phyloP scores from a whole-genome alignment of 495 filamentous ascomycete genomes.

The Neurospora tetraspora region DNA sequence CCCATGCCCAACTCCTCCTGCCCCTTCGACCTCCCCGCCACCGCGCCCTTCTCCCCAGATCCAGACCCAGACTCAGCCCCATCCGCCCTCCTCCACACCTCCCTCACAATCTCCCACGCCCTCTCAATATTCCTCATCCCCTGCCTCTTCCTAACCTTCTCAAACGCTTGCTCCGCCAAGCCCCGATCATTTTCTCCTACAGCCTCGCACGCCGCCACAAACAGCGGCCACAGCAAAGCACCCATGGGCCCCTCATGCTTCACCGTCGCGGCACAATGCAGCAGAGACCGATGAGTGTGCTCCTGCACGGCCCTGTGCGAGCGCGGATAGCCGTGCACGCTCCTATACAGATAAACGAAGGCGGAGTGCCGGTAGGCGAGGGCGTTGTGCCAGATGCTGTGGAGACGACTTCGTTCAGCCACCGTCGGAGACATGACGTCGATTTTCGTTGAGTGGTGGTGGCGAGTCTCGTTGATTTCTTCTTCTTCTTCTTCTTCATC shows the following conservation, averaged over 20 bases:
- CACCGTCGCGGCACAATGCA: conserved; percentile 44
- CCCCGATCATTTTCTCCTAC: conserved; percentile 26
- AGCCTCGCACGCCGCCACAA: conserved; percentile 49
- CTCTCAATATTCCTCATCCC: conserved; percentile 53
- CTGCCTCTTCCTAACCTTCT: conserved; percentile 39
- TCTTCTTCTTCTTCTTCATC: background rate
- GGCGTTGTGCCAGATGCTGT: conserved; percentile 48
- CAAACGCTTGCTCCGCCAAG: conserved; percentile 38
- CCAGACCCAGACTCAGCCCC: conserved; percentile 8
- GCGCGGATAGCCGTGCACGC: conserved; percentile 36
- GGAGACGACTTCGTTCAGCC: conserved; percentile 23
- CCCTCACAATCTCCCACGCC: conserved; percentile 46
- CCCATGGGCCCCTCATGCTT: conserved; percentile 45
- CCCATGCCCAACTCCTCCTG: background rate
- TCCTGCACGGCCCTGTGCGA: conserved; percentile 38
- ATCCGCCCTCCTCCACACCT: conserved; percentile 46
- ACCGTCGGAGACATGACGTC: conserved; percentile 2
- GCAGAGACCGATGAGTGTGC: conserved; percentile 38
- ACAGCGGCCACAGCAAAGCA: conserved; percentile 51
- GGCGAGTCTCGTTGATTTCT: background rate
- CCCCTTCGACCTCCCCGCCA: background rate
- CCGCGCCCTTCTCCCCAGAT: background rate
- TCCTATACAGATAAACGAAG: conserved; percentile 52
- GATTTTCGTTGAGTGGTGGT: background rate
- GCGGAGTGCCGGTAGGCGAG: conserved; percentile 52